Base-by-base conservation (phyloP, 768 basidiomycete genomes). In the Chlorophyllum brunneum region DNA sequence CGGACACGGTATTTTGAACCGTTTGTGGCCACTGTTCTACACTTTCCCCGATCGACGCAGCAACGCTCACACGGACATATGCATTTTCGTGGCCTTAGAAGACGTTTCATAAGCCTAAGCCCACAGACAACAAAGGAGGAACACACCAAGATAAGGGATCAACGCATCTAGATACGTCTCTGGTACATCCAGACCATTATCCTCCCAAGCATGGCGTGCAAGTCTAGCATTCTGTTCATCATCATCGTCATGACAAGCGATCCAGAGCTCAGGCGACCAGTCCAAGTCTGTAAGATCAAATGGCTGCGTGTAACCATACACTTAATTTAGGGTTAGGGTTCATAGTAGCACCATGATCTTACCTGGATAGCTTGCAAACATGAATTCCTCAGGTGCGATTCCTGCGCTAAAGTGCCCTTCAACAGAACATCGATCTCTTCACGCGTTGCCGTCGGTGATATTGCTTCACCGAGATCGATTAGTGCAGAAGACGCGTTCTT, bases 271-370 rank as follows among this genome's bases (percentile, higher is more conserved):
- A 0, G 88, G 82, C 2, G 88, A 90, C 88, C 94, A 99, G 55
- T 97, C 94, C 31, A 92, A 65, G 42, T 98, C 95, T 0, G 95
- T 98, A 41, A 98, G 67, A 67, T 98, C 97, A 58, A 98, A 87
- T 0, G 94, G 88, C 92, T 98, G 26, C 2, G 48, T 36, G 20
- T 13, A 59, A 26, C 29, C 8, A 44, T 22, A 43, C 39, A 20
- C 41, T 52, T 37, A 51, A 42, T 36, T 22, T 33, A 41, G 20
- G 42, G 27, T 54, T 26, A 54, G 26, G 23, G 45, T 16, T 30
- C 11, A 41, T 6, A n/a, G 22, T 9, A 55, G 2, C 18, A 46
- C 20, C 8, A 11, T 27, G 10, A 50, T 54, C 55, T 16, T 23
- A 92, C 94, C 78, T 94, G 92, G 2, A 98, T 73, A 0, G 94